Evolutionary conservation across 1,284 basidiomycete genomes (phyloP).

Genomic region (Peniophora sp.): DNA sequence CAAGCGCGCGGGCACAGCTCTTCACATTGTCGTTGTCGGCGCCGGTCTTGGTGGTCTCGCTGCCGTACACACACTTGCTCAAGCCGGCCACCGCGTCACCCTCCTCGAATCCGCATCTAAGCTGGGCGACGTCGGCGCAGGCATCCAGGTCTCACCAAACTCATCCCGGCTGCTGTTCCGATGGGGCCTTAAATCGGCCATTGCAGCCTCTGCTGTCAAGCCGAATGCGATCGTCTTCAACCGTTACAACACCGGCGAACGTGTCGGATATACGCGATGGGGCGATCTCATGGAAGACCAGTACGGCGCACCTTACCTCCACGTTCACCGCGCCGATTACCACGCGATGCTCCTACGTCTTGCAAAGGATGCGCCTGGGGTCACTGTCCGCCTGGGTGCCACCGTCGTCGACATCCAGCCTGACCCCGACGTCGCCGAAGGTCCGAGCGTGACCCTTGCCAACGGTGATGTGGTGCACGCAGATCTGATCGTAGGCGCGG

Average conservation of each 20-base stretch:
- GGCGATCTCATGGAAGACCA: conserved; percentile 24
- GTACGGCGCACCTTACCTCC: conserved; percentile 39
- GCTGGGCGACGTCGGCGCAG: conserved; percentile 41
- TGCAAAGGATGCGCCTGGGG: conserved; percentile 35
- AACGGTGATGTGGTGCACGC: conserved; percentile 29
- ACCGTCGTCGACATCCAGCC: conserved; percentile 29
- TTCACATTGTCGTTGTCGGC: conserved; percentile 38
- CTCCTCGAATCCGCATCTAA: conserved; percentile 34
- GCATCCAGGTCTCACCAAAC: conserved; percentile 45
- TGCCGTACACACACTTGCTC: conserved; percentile 33
- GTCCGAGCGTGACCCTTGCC: conserved; percentile 27
- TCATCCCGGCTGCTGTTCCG: conserved; percentile 29
- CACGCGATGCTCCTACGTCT: conserved; percentile 35
- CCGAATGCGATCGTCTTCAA: conserved; percentile 34
- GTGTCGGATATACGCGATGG: conserved; percentile 35
- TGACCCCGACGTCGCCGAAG: conserved; percentile 25
- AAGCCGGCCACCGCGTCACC: conserved; percentile 37
- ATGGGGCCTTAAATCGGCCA: conserved; percentile 32
- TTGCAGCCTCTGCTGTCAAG: conserved; percentile 28
- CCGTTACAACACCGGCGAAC: conserved; percentile 31
- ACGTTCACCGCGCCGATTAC: conserved; percentile 52
- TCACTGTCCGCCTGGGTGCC: conserved; percentile 39
- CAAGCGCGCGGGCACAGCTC: conserved; percentile 23
- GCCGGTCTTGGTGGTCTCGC: conserved; percentile 41
- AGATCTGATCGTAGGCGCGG: conserved; percentile 36